Evolutionary conservation across 495 filamentous ascomycete species (phyloP).

Genomic region (Tuber indicum): DNA sequence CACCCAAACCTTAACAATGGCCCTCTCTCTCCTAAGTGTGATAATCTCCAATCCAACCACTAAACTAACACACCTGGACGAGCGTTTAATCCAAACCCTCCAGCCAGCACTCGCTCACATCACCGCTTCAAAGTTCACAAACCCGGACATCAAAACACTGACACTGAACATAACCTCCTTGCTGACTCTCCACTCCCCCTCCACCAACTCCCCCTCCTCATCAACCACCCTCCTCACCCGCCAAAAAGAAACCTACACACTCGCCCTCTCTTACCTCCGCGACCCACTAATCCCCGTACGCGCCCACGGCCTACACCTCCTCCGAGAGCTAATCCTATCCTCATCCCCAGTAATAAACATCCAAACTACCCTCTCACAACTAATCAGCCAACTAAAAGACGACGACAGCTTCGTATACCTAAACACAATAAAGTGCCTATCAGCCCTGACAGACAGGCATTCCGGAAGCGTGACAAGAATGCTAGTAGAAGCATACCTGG

Average conservation of each 20-base stretch:
- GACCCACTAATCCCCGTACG: constrained; percentile 70
- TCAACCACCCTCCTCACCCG: constrained; percentile 12
- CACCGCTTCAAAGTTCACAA: constrained; percentile 11
- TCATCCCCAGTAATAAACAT: constrained; percentile 64
- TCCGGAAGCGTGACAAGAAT: constrained; percentile 59
- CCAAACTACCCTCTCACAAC: constrained; percentile 57
- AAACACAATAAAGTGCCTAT: constrained; percentile 61
- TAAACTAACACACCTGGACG: constrained; percentile 33
- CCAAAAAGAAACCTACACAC: constrained; percentile 54
- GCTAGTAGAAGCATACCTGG: constrained; percentile 63
- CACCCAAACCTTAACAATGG: constrained; percentile 31
- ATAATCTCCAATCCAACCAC: constrained; percentile 35
- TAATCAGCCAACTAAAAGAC: constrained; percentile 61
- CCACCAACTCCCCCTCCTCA: not conserved
- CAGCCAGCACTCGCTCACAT: constrained; percentile 31
- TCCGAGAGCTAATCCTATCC: constrained; percentile 58
- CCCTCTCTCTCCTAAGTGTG: constrained; percentile 34
- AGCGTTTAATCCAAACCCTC: constrained; percentile 33
- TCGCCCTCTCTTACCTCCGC: constrained; percentile 67
- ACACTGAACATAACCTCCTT: constrained; percentile 34
- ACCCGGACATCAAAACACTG: constrained; percentile 21
- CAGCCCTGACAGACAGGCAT: constrained; percentile 59
- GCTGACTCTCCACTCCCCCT: constrained; percentile 22
- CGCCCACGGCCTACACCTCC: constrained; percentile 66
- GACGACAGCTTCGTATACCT: constrained; percentile 71